Percentiles rank a stretch among this genome's conserved stretches.
phyloP scores from a whole-genome alignment of 2,329 filamentous ascomycete genomes.

The Sporothrix phasma region DNA sequence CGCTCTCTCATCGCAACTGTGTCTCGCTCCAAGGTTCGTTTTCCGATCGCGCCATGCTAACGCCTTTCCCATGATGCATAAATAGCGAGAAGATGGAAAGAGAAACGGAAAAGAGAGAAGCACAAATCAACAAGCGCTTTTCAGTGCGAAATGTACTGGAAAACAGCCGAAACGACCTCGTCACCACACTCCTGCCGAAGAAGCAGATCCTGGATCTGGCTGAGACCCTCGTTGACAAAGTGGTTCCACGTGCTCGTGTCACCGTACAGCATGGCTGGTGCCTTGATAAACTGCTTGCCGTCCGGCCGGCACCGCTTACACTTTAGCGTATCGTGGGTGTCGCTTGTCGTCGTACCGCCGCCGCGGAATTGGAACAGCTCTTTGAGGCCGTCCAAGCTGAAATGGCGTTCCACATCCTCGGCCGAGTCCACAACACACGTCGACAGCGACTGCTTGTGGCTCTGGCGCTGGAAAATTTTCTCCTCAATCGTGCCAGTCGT shows the following conservation, averaged over 20 bases:
- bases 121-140: not conserved
- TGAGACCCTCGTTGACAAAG: slow-evolving; percentile 72
- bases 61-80: not conserved
- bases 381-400: slow-evolving; percentile 78
- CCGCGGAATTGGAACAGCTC: slow-evolving; percentile 90
- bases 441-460: slow-evolving; percentile 93
- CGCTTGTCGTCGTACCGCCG: slow-evolving; percentile 59
- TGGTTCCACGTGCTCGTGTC: slow-evolving; percentile 99
- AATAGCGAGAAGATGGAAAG: not conserved
- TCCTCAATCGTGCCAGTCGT: slow-evolving; percentile 96
- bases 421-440: slow-evolving; percentile 94
- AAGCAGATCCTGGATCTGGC: slow-evolving; percentile 80
- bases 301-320: slow-evolving; percentile 89
- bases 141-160: slow-evolving; percentile 91
- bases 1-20: not conserved
- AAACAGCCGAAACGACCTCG: slow-evolving; percentile 80
- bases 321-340: slow-evolving; percentile 98
- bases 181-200: slow-evolving; percentile 75
- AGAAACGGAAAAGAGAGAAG: not conserved
- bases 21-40: not conserved
- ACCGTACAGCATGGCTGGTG: slow-evolving; percentile 89
- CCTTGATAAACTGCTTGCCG: slow-evolving; percentile 79
- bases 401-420: slow-evolving; percentile 95
- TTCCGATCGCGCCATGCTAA: not conserved
- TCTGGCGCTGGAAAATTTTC: slow-evolving; percentile 98